These are phyloP conservation scores for Physaria fendleri DNA, from an alignment of 345 rosid genomes.

Conservation along the genomic window DNA sequence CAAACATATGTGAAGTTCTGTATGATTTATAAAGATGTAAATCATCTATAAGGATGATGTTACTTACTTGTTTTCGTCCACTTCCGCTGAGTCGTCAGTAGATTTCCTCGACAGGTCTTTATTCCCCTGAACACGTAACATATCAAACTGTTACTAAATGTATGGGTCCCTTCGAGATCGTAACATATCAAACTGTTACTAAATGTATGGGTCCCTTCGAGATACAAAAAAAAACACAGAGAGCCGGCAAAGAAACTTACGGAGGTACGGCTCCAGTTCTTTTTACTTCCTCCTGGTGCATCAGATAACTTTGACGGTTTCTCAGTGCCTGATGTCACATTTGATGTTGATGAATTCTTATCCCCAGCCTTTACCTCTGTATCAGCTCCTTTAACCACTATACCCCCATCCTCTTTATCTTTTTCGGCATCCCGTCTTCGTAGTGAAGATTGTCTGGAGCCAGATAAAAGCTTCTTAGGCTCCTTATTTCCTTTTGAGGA, in stretches of 20 bases:
- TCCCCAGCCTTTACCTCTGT: constrained; percentile 25
- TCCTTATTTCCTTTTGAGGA: constrained; percentile 31
- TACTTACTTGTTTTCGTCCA: constrained; percentile 65
- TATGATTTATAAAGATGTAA: constrained; percentile 14
- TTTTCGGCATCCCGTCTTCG: constrained; percentile 25
- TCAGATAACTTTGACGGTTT: constrained; percentile 36
- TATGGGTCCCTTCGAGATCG: too few relatives aligned
- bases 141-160: too few relatives aligned
- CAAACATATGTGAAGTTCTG: too few relatives aligned
- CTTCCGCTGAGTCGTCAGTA: constrained; percentile 44
- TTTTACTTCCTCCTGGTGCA: constrained; percentile 34
- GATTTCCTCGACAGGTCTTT: constrained; percentile 81
- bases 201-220: background rate
- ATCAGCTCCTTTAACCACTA: constrained; percentile 6
- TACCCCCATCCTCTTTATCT: constrained; percentile 26
- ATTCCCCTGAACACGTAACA: constrained; percentile 51
- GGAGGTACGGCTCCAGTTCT: constrained; percentile 60
- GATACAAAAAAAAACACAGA: too few relatives aligned
- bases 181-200: constrained; percentile 8
- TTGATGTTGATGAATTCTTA: constrained; percentile 22
- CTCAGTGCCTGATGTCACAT: constrained; percentile 26
- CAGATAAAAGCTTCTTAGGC: constrained; percentile 32
- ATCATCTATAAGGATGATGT: constrained; percentile 17
- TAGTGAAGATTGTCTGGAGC: constrained; percentile 28
- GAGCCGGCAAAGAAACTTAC: constrained; percentile 43